These are phyloP conservation scores for Veloporphyrellus conicus DNA, from an alignment of 1,284 basidiomycete species.

Conservation along the genomic window DNA sequence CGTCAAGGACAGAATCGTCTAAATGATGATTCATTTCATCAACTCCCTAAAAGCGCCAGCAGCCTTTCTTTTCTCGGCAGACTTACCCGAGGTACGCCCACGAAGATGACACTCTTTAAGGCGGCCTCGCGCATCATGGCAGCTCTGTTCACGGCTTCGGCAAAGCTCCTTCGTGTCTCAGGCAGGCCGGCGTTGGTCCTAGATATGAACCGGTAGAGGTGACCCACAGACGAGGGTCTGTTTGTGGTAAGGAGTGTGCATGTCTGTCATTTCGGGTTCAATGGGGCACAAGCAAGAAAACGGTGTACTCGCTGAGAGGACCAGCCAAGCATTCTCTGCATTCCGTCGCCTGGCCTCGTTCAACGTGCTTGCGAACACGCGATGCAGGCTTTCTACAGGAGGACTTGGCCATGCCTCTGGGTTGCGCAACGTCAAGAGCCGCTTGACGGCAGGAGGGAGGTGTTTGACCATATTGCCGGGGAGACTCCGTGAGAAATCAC, in stretches of 20 bases:
- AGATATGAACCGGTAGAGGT: slow-evolving; percentile 75
- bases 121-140: slow-evolving; percentile 90
- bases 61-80: slow-evolving; percentile 2
- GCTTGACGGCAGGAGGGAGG: slow-evolving; percentile 57
- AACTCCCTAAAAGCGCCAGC: slow-evolving; percentile 7
- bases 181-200: slow-evolving; percentile 45
- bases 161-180: slow-evolving; percentile 41
- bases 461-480: slow-evolving; percentile 49
- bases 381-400: slow-evolving; percentile 48
- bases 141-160: slow-evolving; percentile 63
- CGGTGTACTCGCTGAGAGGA: slow-evolving; percentile 59
- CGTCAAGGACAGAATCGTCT: slow-evolving; percentile 82
- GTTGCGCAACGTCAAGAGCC: slow-evolving; percentile 66
- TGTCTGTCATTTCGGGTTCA: slow-evolving; percentile 49
- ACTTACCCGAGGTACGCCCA: slow-evolving; percentile 81
- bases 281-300: slow-evolving; percentile 12
- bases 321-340: slow-evolving; percentile 79
- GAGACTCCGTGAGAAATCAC: no score
- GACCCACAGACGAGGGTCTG: slow-evolving; percentile 72
- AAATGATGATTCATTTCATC: slow-evolving; percentile 16
- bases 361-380: slow-evolving; percentile 55
- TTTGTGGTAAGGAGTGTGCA: slow-evolving; percentile 82
- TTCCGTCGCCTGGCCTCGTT: slow-evolving; percentile 59
- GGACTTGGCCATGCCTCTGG: slow-evolving; percentile 63
- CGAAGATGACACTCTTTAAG: slow-evolving; percentile 89